Conservation (phyloP, 495 filamentous ascomycete genomes). For the Chaetomium tenue region DNA sequence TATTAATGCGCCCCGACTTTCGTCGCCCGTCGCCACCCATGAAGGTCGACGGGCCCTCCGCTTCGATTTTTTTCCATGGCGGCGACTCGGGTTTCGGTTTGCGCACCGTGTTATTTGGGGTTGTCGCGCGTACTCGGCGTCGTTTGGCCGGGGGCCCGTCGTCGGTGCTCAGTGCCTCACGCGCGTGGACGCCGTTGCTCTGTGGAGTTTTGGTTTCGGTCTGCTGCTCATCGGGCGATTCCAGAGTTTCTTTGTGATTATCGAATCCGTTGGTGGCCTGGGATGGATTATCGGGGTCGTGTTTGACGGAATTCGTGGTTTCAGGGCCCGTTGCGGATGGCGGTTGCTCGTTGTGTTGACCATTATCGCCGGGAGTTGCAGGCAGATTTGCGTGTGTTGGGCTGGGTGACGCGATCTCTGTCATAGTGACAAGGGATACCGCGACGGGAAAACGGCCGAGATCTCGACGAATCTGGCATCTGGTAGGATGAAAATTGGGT, state of each 20-base stretch:
- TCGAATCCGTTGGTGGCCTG: constrained; percentile 9
- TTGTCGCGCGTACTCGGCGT: constrained; percentile 59
- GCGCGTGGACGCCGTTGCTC: constrained; percentile 26
- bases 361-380: constrained; percentile 34
- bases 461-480: constrained; percentile 65
- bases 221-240: constrained; percentile 4
- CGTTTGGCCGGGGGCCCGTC: constrained; percentile 67
- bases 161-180: constrained; percentile 24
- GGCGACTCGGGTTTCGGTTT: constrained; percentile 64
- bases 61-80: constrained; percentile 88
- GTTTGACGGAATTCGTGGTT: constrained; percentile 13
- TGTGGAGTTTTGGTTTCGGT: constrained; percentile 19
- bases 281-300: background rate
- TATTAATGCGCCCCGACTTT: constrained; percentile 82
- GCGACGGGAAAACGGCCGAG: constrained; percentile 50
- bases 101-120: constrained; percentile 38
- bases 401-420: constrained; percentile 51
- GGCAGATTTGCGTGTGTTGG: constrained; percentile 40
- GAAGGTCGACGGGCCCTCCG: constrained; percentile 84
- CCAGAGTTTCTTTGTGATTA: background rate
- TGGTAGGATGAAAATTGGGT: constrained; percentile 60
- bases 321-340: constrained; percentile 15
- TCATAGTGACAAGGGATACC: constrained; percentile 49
- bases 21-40: constrained; percentile 70
- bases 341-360: constrained; percentile 19